These are phyloP conservation scores for Botrytis hyacinthi DNA, from an alignment of 2,329 filamentous ascomycete species.

Conservation along the genomic window DNA sequence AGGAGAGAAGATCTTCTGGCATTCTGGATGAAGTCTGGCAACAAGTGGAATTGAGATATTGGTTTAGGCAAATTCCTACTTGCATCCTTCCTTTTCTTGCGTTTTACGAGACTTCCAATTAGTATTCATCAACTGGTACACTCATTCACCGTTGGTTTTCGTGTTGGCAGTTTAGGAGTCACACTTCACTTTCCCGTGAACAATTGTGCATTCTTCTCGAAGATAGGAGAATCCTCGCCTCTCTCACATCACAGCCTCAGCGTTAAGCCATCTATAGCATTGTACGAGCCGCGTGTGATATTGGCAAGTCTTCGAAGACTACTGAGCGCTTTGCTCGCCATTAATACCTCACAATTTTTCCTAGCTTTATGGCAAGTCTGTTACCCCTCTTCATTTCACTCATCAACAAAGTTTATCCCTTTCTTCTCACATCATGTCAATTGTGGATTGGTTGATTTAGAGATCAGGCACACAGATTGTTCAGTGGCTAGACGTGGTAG, in stretches of 20 bases:
- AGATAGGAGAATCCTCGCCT: not conserved
- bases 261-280: not conserved
- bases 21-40: not conserved
- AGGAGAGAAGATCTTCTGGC: slow-evolving; percentile 8
- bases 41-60: not conserved
- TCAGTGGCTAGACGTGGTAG: not conserved
- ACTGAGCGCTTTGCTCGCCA: not conserved
- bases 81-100: not conserved
- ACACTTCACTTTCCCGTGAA: not conserved
- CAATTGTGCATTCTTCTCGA: not conserved
- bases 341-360: not conserved
- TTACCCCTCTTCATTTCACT: not conserved
- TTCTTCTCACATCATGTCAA: not conserved
- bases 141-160: not conserved
- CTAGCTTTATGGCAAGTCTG: not conserved
- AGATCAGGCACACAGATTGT: not conserved
- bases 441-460: not conserved
- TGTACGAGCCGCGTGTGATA: not conserved
- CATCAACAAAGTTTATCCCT: not conserved
- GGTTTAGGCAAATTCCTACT: not conserved
- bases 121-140: not conserved
- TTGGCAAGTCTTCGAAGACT: not conserved
- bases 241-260: not conserved
- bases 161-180: not conserved
- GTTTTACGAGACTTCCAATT: not conserved